These are phyloP conservation scores for Aspergillus olivimuriae DNA, from an alignment of 495 filamentous ascomycete genomes.

Conservation along the genomic window DNA sequence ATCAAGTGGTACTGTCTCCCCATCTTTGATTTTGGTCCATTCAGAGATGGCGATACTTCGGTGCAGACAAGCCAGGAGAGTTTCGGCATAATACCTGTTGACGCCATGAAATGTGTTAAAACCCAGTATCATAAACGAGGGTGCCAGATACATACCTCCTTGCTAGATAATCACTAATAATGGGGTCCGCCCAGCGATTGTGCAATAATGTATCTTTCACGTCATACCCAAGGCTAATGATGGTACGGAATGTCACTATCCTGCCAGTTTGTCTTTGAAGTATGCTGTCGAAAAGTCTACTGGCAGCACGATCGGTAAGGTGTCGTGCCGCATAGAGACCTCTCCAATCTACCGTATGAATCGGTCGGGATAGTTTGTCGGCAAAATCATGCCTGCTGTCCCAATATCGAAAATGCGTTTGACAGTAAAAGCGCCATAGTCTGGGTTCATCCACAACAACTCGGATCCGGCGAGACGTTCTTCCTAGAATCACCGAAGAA, in stretches of 20 bases:
- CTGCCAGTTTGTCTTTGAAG: slow-evolving; percentile 61
- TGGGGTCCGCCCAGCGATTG: slow-evolving; percentile 52
- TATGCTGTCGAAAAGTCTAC: slow-evolving; percentile 59
- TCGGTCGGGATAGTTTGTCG: slow-evolving; percentile 44
- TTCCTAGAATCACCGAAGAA: slow-evolving; percentile 42
- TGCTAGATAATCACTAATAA: slow-evolving; percentile 69
- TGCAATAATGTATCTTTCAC: slow-evolving; percentile 76
- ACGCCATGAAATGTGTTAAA: slow-evolving; percentile 4
- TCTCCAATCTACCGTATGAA: slow-evolving; percentile 70
- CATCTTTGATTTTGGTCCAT: slow-evolving; percentile 56
- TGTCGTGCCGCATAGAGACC: slow-evolving; percentile 57
- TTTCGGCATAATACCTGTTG: slow-evolving; percentile 67
- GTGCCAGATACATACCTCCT: slow-evolving; percentile 53
- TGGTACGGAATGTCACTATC: slow-evolving; percentile 58
- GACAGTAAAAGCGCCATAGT: slow-evolving; percentile 76
- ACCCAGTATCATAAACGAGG: slow-evolving; percentile 3
- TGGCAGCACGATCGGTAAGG: slow-evolving; percentile 47
- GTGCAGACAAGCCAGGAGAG: slow-evolving; percentile 72
- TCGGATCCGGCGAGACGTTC: slow-evolving; percentile 57
- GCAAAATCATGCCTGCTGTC: slow-evolving; percentile 55
- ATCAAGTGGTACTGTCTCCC: slow-evolving; percentile 57
- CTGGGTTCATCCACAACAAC: slow-evolving; percentile 60
- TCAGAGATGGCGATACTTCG: slow-evolving; percentile 68
- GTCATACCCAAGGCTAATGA: slow-evolving; percentile 73
- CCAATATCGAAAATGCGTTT: slow-evolving; percentile 64